Conservation (phyloP, 2,329 filamentous ascomycete genomes). For the Madurella fahalii region DNA sequence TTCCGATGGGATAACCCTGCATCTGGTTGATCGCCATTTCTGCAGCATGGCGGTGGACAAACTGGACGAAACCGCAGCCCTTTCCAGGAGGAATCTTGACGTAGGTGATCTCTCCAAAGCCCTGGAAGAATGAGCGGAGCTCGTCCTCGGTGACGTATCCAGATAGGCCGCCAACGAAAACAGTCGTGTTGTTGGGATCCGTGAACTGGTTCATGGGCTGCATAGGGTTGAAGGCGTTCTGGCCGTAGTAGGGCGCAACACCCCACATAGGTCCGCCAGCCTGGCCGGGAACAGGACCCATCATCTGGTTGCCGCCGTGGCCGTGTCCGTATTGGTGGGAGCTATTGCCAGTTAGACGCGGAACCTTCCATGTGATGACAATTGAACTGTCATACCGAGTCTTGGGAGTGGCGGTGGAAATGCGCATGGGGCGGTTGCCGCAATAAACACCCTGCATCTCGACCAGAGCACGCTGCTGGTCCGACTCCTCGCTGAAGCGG, state of each 20-base stretch:
- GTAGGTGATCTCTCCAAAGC: constrained; percentile 98
- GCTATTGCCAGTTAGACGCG: constrained; percentile 25
- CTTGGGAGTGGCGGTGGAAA: constrained; percentile 96
- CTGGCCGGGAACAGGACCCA: constrained; percentile 39
- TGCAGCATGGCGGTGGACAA: constrained; percentile 95
- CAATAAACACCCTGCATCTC: constrained; percentile 99
- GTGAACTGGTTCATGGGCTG: constrained; percentile 95
- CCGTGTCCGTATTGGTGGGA: constrained; percentile 39
- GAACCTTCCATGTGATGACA: neutral
- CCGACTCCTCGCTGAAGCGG: constrained; percentile 89
- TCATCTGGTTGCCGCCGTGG: constrained; percentile 38
- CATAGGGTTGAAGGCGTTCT: constrained; percentile 31
- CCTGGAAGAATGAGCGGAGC: constrained; percentile 99
- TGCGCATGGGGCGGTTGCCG: constrained; percentile 97
- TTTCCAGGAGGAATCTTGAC: constrained; percentile 99
- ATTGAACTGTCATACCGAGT: constrained; percentile 55
- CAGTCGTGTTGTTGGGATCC: constrained; percentile 98
- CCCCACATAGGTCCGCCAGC: constrained; percentile 40
- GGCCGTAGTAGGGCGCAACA: constrained; percentile 36
- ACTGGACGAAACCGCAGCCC: constrained; percentile 98
- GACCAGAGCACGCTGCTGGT: constrained; percentile 90
- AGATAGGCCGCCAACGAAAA: constrained; percentile 94
- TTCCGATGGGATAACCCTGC: constrained; percentile 98
- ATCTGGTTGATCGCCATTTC: constrained; percentile 99
- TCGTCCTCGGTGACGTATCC: constrained; percentile 99